These are phyloP conservation scores for Helminthosporium solani DNA, from an alignment of 2,329 filamentous ascomycete species.

Conservation along the genomic window DNA sequence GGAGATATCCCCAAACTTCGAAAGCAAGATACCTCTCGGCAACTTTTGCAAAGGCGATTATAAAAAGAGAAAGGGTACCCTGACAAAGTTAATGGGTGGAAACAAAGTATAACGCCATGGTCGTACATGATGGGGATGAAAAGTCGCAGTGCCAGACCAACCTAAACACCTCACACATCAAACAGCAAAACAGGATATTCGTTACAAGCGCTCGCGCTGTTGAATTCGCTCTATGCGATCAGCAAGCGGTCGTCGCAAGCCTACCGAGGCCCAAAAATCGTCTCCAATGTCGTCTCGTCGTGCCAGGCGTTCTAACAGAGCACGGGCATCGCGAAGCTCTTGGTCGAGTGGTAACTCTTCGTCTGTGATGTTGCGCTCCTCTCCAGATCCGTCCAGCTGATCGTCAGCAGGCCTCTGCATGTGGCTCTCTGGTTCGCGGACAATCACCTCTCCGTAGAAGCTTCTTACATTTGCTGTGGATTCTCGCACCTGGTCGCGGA, in stretches of 20 bases:
- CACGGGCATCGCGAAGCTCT: constrained; percentile 65
- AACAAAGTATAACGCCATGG: not conserved
- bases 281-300: constrained; percentile 75
- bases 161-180: constrained; percentile 5
- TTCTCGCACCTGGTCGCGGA: constrained; percentile 29
- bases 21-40: no score
- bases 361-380: constrained; percentile 16
- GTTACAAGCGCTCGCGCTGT: constrained; percentile 31
- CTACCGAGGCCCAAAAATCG: constrained; percentile 68
- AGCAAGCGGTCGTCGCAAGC: constrained; percentile 38
- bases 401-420: constrained; percentile 10
- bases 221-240: constrained; percentile 39
- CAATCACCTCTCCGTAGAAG: constrained; percentile 21
- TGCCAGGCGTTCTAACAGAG: constrained; percentile 69
- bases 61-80: not conserved
- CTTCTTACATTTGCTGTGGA: constrained; percentile 31
- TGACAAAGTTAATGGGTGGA: not conserved
- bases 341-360: constrained; percentile 32
- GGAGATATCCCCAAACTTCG: no score
- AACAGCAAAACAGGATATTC: constrained; percentile 3
- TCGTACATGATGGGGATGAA: not conserved
- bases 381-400: constrained; percentile 13
- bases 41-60: not conserved
- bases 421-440: constrained; percentile 8
- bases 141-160: constrained; percentile 6